phyloP scores from a whole-genome alignment of 2,329 filamentous ascomycete genomes.

The Clarireedia homoeocarpa region DNA sequence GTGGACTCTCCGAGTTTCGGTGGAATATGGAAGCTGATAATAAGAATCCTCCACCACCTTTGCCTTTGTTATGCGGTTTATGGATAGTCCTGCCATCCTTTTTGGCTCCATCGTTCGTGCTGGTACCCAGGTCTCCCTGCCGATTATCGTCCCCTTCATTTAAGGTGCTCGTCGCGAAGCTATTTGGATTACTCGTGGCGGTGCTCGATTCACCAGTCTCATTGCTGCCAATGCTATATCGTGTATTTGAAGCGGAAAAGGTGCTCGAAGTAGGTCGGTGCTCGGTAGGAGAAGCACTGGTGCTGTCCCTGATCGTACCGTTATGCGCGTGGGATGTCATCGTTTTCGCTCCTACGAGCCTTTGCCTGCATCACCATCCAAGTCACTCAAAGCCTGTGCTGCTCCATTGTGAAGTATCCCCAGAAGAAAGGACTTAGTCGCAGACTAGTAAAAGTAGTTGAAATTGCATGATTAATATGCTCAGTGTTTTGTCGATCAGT shows the following conservation, averaged over 20 bases:
- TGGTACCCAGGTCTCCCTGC: slow-evolving; percentile 3
- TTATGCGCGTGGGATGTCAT: slow-evolving; percentile 21
- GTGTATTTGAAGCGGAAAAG: slow-evolving; percentile 18
- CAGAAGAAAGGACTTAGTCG: not conserved
- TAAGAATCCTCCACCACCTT: slow-evolving; percentile 26
- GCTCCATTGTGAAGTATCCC: slow-evolving; percentile 10
- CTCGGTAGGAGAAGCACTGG: slow-evolving; percentile 17
- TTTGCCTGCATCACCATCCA: slow-evolving; percentile 12
- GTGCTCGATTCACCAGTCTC: slow-evolving; percentile 40
- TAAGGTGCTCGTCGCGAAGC: slow-evolving; percentile 10
- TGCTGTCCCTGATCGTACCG: slow-evolving; percentile 18
- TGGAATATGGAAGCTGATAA: slow-evolving; percentile 17
- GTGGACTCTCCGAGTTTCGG: not conserved
- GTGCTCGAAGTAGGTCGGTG: slow-evolving; percentile 19
- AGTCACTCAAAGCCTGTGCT: not conserved
- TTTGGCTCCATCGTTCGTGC: slow-evolving; percentile 1
- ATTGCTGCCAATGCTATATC: slow-evolving; percentile 33
- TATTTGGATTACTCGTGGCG: slow-evolving; percentile 27
- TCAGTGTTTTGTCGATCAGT: too few relatives aligned
- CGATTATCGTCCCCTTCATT: slow-evolving; percentile 7
- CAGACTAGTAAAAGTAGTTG: not conserved
- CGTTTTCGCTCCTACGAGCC: slow-evolving; percentile 13
- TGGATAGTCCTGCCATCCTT: slow-evolving; percentile 20
- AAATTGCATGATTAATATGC: too few relatives aligned
- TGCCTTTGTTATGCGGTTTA: slow-evolving; percentile 23